Conservation (phyloP, 1,284 basidiomycete genomes). For the Cryptococcus amylolentus region DNA sequence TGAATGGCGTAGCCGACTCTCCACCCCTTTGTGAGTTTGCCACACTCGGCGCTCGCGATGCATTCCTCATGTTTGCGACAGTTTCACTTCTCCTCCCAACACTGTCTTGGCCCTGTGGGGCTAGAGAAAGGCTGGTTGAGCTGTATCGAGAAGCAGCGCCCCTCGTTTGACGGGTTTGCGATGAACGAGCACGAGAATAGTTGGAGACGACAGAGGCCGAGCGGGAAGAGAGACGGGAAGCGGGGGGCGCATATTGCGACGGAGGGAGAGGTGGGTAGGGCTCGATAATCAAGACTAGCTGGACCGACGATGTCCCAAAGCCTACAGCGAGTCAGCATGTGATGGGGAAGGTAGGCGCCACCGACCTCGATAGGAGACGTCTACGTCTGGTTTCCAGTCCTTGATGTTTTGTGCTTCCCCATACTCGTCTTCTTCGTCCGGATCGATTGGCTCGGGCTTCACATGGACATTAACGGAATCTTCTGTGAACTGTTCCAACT, state of each 20-base stretch:
- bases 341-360: neutral
- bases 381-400: conserved; percentile 46
- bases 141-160: conserved; percentile 27
- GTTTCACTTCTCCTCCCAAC: neutral
- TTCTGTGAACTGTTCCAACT: conserved; percentile 6
- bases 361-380: conserved; percentile 40
- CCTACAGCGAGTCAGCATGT: conserved; percentile 17
- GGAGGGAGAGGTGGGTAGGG: conserved; percentile 43
- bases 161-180: conserved; percentile 9
- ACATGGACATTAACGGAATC: conserved; percentile 17
- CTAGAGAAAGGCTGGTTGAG: conserved; percentile 30
- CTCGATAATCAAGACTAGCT: conserved; percentile 47
- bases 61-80: conserved; percentile 40
- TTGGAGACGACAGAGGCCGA: conserved; percentile 32
- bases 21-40: conserved; percentile 29
- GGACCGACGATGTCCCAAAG: conserved; percentile 45
- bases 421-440: conserved; percentile 24
- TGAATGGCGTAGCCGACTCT: conserved; percentile 18
- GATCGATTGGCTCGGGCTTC: conserved; percentile 20
- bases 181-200: conserved; percentile 30
- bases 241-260: conserved; percentile 41
- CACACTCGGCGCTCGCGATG: conserved; percentile 32
- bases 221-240: conserved; percentile 41
- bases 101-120: conserved; percentile 2
- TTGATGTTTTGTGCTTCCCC: conserved; percentile 26